Conservation (phyloP, 2,329 filamentous ascomycete species). For the Bipolaris oryzae region DNA sequence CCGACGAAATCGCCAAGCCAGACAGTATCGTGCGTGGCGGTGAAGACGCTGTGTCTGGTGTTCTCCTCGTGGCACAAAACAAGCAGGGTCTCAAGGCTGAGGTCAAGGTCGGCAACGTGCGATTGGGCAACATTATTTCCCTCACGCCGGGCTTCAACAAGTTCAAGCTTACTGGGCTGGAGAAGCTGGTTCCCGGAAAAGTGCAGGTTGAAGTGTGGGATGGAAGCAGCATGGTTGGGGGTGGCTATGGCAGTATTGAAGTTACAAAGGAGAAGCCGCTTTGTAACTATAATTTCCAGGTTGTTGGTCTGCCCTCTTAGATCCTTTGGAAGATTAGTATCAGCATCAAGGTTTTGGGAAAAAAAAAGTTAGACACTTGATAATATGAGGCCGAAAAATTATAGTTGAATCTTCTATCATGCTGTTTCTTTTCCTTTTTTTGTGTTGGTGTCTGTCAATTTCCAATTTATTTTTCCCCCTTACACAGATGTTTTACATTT, state of each 20-base stretch:
- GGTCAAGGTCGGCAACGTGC: conserved; percentile 28
- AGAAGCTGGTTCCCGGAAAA: conserved; percentile 23
- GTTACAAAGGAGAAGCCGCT: conserved; percentile 9
- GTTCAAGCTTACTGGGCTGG: conserved; percentile 27
- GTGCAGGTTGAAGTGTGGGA: conserved; percentile 36
- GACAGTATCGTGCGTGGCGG: conserved; percentile 9
- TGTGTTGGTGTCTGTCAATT: neutral
- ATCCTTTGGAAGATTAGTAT: no score
- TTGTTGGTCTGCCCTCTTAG: neutral
- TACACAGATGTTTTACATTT: no score
- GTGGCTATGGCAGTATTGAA: conserved; percentile 22
- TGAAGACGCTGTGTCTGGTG: conserved; percentile 18
- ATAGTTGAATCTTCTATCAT: no score
- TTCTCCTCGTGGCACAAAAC: conserved; percentile 23
- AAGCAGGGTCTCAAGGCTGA: conserved; percentile 26
- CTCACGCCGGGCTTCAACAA: conserved; percentile 27
- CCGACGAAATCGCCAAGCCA: conserved; percentile 50
- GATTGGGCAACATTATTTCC: conserved; percentile 17
- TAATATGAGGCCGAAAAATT: no score
- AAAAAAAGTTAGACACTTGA: neutral
- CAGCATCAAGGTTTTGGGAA: neutral
- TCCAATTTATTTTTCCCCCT: neutral
- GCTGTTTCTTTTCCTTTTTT: neutral
- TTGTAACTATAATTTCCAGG: conserved; percentile 27
- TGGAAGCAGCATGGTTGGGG: conserved; percentile 27